A percentile compares a stretch with the other conserved stretches of the same genome.
phyloP scores from a whole-genome alignment of 1,284 basidiomycete species.

The Moesziomyces parantarcticus region DNA sequence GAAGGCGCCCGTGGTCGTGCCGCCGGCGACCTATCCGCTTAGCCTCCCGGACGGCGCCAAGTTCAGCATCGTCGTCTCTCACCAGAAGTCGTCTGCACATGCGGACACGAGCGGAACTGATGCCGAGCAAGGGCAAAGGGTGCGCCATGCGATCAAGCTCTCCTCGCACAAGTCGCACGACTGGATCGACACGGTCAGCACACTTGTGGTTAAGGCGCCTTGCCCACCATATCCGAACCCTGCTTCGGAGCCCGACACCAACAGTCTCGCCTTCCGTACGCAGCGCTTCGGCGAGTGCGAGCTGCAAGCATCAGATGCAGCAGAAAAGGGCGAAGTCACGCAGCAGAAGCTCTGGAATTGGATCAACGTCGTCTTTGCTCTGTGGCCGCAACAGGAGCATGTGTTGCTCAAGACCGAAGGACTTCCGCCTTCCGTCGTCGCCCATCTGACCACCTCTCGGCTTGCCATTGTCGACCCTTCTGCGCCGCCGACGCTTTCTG shows the following conservation, averaged over 20 bases:
- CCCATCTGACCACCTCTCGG: conserved; percentile 19
- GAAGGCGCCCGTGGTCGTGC: conserved; percentile 27
- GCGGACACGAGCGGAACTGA: neutral
- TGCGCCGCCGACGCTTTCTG: conserved; percentile 7
- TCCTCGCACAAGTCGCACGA: conserved; percentile 24
- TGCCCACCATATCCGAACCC: conserved; percentile 40
- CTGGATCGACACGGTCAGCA: conserved; percentile 30
- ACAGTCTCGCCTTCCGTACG: conserved; percentile 47
- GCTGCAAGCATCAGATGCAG: conserved; percentile 1
- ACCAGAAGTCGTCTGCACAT: conserved; percentile 11
- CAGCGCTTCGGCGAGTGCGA: conserved; percentile 33
- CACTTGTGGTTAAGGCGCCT: conserved; percentile 36
- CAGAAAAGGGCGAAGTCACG: neutral
- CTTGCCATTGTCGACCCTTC: conserved; percentile 49
- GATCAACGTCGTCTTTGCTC: conserved; percentile 44
- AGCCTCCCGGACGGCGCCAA: conserved; percentile 38
- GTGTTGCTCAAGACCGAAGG: conserved; percentile 7
- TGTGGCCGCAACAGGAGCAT: conserved; percentile 58
- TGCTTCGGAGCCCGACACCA: conserved; percentile 59
- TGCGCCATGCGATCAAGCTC: conserved; percentile 24
- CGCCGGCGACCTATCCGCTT: conserved; percentile 24
- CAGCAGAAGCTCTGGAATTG: conserved; percentile 43
- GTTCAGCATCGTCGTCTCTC: conserved; percentile 38
- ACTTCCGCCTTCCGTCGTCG: conserved; percentile 5
- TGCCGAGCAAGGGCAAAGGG: conserved; percentile 12